Evolutionary conservation across 805 yeast species (phyloP).

Genomic region (Metschnikowia dekortorum): DNA sequence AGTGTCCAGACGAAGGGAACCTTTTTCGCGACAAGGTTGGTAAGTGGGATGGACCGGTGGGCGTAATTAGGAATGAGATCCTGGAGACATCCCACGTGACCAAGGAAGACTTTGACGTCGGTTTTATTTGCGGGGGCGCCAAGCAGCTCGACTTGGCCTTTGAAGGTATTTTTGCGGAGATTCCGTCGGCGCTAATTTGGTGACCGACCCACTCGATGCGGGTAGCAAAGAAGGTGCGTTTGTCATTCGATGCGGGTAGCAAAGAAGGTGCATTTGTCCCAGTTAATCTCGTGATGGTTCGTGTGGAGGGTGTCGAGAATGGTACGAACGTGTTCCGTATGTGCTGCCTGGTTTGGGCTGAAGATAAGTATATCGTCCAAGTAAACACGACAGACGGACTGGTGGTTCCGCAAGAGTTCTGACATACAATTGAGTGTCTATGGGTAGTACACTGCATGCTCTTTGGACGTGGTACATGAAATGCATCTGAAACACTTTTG

Average conservation of each 20-base stretch:
- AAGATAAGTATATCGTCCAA: conserved; percentile 7
- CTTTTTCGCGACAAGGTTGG: no score
- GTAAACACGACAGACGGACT: conserved; percentile 1
- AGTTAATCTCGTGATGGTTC: neutral
- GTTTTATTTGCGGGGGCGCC: neutral
- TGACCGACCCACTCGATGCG: neutral
- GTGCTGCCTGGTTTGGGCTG: neutral
- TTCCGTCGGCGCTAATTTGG: neutral
- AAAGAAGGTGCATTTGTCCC: neutral
- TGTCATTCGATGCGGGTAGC: no score
- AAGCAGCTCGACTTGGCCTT: neutral
- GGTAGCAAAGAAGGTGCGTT: neutral
- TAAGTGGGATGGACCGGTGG: no score
- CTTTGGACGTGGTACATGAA: conserved; percentile 60
- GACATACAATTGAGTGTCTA: conserved; percentile 1
- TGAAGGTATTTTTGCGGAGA: neutral
- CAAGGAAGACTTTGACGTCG: neutral
- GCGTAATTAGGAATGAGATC: neutral
- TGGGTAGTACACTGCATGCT: conserved; percentile 19
- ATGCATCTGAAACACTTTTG: conserved; percentile 66
- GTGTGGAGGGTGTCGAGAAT: neutral
- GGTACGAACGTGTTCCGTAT: neutral
- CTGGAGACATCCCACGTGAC: neutral
- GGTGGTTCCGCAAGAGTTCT: neutral
- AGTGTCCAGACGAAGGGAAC: no score